Conservation (phyloP, 371 early-diverging fungal species). For the Mucor plumbeus region DNA sequence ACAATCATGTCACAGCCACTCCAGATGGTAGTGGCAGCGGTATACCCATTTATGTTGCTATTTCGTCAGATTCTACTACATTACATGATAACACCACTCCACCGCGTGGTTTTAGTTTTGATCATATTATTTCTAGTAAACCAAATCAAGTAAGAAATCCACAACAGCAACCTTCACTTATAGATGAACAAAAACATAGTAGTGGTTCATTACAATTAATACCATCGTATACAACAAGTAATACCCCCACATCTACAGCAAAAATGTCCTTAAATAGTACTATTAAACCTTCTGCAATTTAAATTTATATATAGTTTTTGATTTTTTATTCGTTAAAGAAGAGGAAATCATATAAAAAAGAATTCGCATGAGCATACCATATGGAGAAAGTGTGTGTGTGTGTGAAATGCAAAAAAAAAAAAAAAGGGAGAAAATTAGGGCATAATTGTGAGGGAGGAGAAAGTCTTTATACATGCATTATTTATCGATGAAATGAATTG, state of each 20-base stretch:
- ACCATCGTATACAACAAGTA: neutral
- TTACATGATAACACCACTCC: slow-evolving; percentile 14
- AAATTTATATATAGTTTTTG: neutral
- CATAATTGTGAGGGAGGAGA: too few species aligned
- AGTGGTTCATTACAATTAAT: slow-evolving; percentile 11
- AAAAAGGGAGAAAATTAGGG: too few species aligned
- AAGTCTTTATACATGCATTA: neutral
- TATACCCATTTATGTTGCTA: neutral
- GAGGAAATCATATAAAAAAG: too few species aligned
- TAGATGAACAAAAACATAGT: slow-evolving; percentile 12
- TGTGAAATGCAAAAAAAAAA: too few species aligned
- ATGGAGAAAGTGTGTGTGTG: too few species aligned
- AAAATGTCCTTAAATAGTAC: neutral
- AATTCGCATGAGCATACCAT: too few species aligned
- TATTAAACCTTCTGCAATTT: slow-evolving; percentile 3
- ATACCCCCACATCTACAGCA: neutral
- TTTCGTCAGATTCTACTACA: slow-evolving; percentile 12
- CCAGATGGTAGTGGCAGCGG: neutral
- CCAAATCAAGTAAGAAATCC: slow-evolving; percentile 13
- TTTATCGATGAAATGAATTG: neutral
- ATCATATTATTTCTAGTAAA: neutral
- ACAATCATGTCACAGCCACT: neutral
- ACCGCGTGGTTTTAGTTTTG: slow-evolving; percentile 18
- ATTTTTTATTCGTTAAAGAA: too few species aligned
- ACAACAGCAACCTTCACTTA: slow-evolving; percentile 9